Base-by-base conservation (phyloP, 345 rosid genomes). In the Anastatica hierochuntica region DNA sequence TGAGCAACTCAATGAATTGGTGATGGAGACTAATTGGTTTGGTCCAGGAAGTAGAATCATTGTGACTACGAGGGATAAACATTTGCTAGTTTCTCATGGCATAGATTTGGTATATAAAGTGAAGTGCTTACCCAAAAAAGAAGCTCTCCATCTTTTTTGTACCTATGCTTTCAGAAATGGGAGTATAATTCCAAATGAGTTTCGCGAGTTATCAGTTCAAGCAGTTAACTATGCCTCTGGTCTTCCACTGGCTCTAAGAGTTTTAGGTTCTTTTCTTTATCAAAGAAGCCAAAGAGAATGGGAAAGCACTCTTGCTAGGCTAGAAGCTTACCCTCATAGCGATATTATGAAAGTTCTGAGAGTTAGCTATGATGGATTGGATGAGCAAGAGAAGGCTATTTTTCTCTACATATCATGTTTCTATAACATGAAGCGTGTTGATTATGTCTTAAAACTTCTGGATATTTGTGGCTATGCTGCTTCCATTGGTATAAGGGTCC, bases 201-300 rank as follows among this genome's bases (percentile, higher is more conserved):
- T 50, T 17, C 49, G 4, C 10, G 50, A 50, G 27, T 24, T 70
- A 10, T 50, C 74, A 0, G 49, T 49, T 6, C 49, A 14, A 9
- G 61, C 63, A 24, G 39, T 62, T 2, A 16, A 36, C 38, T 58
- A 70, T 46, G 77, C 70, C 30, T 20, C 64, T 23, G 80, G 83
- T 6, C 39, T 73, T 41, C 83, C 76, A 12, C 43, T 79, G 39
- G 75, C 79, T 14, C 60, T 79, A 23, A 66, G 67, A 60, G 68
- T 74, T 30, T 30, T 76, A 8, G 77, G 79, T 6, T 66, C 65
- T 3, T 59, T 41, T 24, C 60, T 76, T 8, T 44, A 30, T n/a
- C 18, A 20, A 18, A 54, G 49, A 45, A 53, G 42, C 23, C 48
- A 18, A 16, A 15, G 24, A 10, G 49, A 57, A 31, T 72, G 75